Evolutionary conservation across 2,329 filamentous ascomycete genomes (phyloP).

Genomic region (Pseudogymnoascus sp.): DNA sequence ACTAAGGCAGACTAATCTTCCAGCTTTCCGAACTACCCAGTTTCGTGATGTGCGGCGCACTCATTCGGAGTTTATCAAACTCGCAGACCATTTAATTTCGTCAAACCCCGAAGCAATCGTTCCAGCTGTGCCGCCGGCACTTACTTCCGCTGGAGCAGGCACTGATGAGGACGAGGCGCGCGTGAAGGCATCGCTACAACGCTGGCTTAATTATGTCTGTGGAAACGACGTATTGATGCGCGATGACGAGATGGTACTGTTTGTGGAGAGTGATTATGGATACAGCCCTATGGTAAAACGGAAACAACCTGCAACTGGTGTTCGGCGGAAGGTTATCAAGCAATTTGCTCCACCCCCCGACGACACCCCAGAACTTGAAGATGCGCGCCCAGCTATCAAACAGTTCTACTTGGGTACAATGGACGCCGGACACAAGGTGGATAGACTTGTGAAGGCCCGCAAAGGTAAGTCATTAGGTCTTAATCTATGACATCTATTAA

Average conservation of each 20-base stretch:
- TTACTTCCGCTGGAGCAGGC: constrained; percentile 87
- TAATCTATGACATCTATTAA: constrained; percentile 26
- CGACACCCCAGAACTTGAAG: constrained; percentile 87
- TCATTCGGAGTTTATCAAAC: constrained; percentile 91
- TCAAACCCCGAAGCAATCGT: constrained; percentile 96
- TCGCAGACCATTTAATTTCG: constrained; percentile 91
- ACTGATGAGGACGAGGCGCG: constrained; percentile 91
- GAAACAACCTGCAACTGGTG: constrained; percentile 93
- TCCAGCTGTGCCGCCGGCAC: constrained; percentile 85
- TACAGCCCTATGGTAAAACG: constrained; percentile 93
- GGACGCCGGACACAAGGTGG: constrained; percentile 95
- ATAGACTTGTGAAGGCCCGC: constrained; percentile 83
- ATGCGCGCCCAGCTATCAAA: constrained; percentile 85
- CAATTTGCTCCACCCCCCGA: constrained; percentile 96
- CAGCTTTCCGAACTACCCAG: constrained; percentile 93
- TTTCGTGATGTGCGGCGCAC: constrained; percentile 94
- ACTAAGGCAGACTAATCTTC: constrained; percentile 76
- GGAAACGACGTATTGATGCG: constrained; percentile 85
- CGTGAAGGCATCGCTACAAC: constrained; percentile 81
- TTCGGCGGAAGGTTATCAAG: constrained; percentile 90
- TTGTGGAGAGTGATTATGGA: constrained; percentile 98
- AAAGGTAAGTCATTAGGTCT: constrained; percentile 53
- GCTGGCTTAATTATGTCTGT: constrained; percentile 93
- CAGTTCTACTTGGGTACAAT: constrained; percentile 91
- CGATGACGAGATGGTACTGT: constrained; percentile 94